phyloP scores from a whole-genome alignment of 2,329 filamentous ascomycete species.

The Chrysosporium keratinophilum region DNA sequence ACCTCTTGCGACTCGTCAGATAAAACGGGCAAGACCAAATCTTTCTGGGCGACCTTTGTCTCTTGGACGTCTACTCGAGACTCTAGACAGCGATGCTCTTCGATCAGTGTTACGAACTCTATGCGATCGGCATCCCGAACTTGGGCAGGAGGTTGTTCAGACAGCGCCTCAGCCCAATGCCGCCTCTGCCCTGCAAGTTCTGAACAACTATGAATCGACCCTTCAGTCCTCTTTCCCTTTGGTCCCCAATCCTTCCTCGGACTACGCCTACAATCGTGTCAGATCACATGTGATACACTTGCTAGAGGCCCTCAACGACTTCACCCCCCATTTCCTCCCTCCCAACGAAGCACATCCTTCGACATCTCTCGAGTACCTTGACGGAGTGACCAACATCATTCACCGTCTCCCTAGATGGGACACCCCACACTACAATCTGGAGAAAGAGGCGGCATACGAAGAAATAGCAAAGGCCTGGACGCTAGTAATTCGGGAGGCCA shows the following conservation, averaged over 20 bases:
- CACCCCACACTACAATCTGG: slow-evolving; percentile 73
- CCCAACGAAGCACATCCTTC: slow-evolving; percentile 79
- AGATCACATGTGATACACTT: slow-evolving; percentile 69
- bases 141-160: slow-evolving; percentile 72
- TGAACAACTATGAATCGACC: slow-evolving; percentile 68
- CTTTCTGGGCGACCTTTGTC: slow-evolving; percentile 55
- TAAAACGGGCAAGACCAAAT: slow-evolving; percentile 58
- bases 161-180: slow-evolving; percentile 82
- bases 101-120: slow-evolving; percentile 79
- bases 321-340: slow-evolving; percentile 89
- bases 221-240: slow-evolving; percentile 74
- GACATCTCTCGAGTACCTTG: slow-evolving; percentile 73
- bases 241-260: slow-evolving; percentile 70
- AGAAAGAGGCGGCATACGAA: slow-evolving; percentile 92
- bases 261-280: slow-evolving; percentile 92
- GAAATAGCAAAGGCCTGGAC: slow-evolving; percentile 93
- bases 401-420: slow-evolving; percentile 88
- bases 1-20: slow-evolving; percentile 58
- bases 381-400: slow-evolving; percentile 80
- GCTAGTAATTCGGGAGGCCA: slow-evolving; percentile 77
- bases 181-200: slow-evolving; percentile 64
- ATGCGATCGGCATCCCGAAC: slow-evolving; percentile 77
- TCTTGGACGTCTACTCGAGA: slow-evolving; percentile 77
- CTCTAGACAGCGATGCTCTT: slow-evolving; percentile 74
- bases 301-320: slow-evolving; percentile 83